Evolutionary conservation across 2,329 filamentous ascomycete genomes (phyloP).

Genomic region (Sporothrix mexicana): DNA sequence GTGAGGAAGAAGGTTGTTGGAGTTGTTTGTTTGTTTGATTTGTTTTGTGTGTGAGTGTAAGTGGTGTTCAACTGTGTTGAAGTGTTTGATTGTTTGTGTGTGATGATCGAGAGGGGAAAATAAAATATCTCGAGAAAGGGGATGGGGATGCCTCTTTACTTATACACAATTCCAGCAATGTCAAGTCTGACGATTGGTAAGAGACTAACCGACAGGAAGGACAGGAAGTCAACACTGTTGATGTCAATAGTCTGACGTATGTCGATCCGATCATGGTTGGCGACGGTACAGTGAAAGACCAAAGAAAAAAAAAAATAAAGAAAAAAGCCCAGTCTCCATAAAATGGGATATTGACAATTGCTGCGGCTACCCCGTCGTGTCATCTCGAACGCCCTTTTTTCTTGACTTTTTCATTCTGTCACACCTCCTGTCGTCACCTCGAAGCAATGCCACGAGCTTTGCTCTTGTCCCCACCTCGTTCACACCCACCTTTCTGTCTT

Average conservation of each 20-base stretch:
- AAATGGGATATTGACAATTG: neutral
- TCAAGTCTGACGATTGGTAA: conserved; percentile 1
- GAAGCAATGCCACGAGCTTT: conserved; percentile 24
- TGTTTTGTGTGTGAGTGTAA: neutral
- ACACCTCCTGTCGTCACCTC: neutral
- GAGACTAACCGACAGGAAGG: neutral
- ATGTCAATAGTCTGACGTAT: conserved; percentile 21
- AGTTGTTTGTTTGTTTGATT: neutral
- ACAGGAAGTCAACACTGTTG: neutral
- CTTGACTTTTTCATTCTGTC: neutral
- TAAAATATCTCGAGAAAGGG: neutral
- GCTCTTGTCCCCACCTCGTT: neutral
- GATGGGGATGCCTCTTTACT: conserved; percentile 24
- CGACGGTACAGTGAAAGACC: neutral
- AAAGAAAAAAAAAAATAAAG: neutral
- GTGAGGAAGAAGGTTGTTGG: neutral
- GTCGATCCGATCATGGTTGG: neutral
- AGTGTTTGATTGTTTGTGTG: conserved; percentile 8
- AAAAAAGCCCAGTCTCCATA: neutral
- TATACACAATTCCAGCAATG: conserved; percentile 21
- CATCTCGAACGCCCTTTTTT: neutral
- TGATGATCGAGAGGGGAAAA: conserved; percentile 13
- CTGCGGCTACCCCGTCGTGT: conserved; percentile 14
- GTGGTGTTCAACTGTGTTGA: conserved; percentile 15
- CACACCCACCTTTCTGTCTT: conserved; percentile 1